Base-by-base conservation (phyloP, 345 rosid genomes). In the Cardamine chenopodiifolia region DNA sequence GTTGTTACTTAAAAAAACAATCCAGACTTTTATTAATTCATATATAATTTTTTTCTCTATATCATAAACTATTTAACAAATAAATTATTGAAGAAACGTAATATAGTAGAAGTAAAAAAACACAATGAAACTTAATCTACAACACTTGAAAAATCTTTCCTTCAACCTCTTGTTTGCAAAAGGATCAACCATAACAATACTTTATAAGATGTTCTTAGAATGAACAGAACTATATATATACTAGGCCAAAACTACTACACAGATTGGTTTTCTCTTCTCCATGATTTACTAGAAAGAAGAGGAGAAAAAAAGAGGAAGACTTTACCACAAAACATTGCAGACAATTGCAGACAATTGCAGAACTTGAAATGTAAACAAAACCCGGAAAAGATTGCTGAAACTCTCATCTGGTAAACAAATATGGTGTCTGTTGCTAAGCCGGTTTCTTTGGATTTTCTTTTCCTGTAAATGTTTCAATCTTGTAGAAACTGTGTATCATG, bases 251-350 rank as follows among this genome's bases (percentile, higher is more conserved):
- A 71, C 8, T 31, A 58, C 55, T 47, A 66, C 76, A 70, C 37
- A 31, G 5, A 64, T 25, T 42, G 14, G 55, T 40, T 64, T 55
- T 55, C 50, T 34, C 70, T 45, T 42, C 63, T 61, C 31, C 57
- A 60, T 52, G 47, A 37, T 75, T 40, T 32, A 68, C 17, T 58
- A 44, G 6, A 48, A 26, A 67, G 61, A 57, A 47, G 52, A 48
- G 35, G 23, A 52, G 8, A 28, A 29, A 54, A 59, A 44, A 2
- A 18, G 6, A 26, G 44, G 15, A 66, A 55, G 47, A 44, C 45
- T 58, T 34, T 74, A 65, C 73, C 55, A 75, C 67, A 75, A 44
- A 45, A 55, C 67, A 52, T 39, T 55, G 58, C 37, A 55, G 44
- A 62, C 34, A 29, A 52, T 39, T 55, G 58, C 37, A 55, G 44